A percentile compares a stretch with the other conserved stretches of the same genome.
phyloP scores from a whole-genome alignment of 2,329 filamentous ascomycete species.

The Coniochaeta sp. region DNA sequence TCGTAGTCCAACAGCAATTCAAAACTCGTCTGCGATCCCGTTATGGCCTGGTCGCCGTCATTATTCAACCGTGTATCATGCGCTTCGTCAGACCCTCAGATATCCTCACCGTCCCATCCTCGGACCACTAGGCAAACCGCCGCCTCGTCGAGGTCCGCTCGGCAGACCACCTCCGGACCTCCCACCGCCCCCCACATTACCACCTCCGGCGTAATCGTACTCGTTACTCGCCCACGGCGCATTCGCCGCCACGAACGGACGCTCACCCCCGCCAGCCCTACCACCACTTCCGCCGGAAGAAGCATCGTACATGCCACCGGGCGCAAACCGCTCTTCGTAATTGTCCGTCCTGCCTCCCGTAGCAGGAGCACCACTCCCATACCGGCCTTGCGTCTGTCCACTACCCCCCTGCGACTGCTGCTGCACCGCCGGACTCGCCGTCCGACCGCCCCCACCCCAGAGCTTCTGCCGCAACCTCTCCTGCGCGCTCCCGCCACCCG shows the following conservation, averaged over 20 bases:
- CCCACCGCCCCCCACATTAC: slow-evolving; percentile 20
- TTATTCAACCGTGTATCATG: not conserved
- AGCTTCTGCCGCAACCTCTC: slow-evolving; percentile 75
- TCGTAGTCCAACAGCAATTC: not conserved
- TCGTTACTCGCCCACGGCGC: slow-evolving; percentile 39
- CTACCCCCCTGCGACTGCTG: slow-evolving; percentile 23
- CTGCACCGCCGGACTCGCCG: slow-evolving; percentile 48
- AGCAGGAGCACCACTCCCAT: slow-evolving; percentile 19
- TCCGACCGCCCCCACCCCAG: slow-evolving; percentile 57
- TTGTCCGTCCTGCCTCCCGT: slow-evolving; percentile 16
- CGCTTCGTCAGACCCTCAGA: not conserved
- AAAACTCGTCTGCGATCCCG: not conserved
- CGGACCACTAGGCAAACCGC: slow-evolving; percentile 26
- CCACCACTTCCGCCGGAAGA: slow-evolving; percentile 5
- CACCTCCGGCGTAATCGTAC: slow-evolving; percentile 26
- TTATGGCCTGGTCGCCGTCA: not conserved
- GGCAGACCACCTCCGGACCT: slow-evolving; percentile 34
- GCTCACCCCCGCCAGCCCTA: slow-evolving; percentile 23
- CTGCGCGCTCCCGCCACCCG: slow-evolving; percentile 58
- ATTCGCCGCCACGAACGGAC: slow-evolving; percentile 36
- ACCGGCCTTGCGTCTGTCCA: slow-evolving; percentile 8
- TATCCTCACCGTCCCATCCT: slow-evolving; percentile 30
- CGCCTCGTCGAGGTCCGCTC: slow-evolving; percentile 33
- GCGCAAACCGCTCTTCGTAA: slow-evolving; percentile 40
- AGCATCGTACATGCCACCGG: slow-evolving; percentile 35